Percentiles rank a stretch among this genome's conserved stretches.
phyloP scores from a whole-genome alignment of 805 yeast species.

The Saturnispora ahearnii region DNA sequence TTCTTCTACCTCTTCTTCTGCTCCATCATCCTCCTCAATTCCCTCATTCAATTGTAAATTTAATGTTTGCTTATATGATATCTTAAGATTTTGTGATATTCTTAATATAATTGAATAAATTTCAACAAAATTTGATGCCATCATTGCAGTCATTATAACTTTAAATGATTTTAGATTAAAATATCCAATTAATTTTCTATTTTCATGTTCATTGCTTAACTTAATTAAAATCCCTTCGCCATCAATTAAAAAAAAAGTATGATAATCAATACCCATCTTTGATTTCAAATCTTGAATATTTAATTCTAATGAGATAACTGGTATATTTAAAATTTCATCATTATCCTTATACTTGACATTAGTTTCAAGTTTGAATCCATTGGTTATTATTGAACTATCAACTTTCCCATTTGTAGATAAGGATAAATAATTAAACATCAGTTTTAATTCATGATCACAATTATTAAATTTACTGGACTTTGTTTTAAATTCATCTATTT shows the following conservation, averaged over 20 bases:
- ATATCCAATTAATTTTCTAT: constrained; percentile 41
- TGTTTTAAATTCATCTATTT: constrained; percentile 56
- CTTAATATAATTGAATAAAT: constrained; percentile 62
- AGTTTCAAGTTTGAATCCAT: constrained; percentile 46
- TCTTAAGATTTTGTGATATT: constrained; percentile 61
- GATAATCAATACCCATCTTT: constrained; percentile 74
- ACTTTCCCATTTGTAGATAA: constrained; percentile 68
- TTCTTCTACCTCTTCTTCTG: not conserved
- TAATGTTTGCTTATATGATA: constrained; percentile 68
- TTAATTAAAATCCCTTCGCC: constrained; percentile 41
- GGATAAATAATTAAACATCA: constrained; percentile 45
- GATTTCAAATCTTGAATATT: constrained; percentile 47
- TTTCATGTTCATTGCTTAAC: constrained; percentile 54
- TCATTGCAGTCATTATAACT: constrained; percentile 69
- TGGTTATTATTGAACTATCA: constrained; percentile 54
- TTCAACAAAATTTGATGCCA: constrained; percentile 77
- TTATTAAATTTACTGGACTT: constrained; percentile 54
- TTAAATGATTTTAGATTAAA: constrained; percentile 43
- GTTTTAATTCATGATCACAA: constrained; percentile 62
- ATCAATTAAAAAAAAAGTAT: constrained; percentile 63
- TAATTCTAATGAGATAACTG: constrained; percentile 55
- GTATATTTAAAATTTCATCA: constrained; percentile 38
- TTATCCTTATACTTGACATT: constrained; percentile 63
- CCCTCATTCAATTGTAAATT: constrained; percentile 26
- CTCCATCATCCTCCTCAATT: not conserved